Percentiles rank a stretch among this genome's conserved stretches.
Evolutionary conservation across 163 green algal species (phyloP).

Genomic region (Scenedesmus sp.): DNA sequence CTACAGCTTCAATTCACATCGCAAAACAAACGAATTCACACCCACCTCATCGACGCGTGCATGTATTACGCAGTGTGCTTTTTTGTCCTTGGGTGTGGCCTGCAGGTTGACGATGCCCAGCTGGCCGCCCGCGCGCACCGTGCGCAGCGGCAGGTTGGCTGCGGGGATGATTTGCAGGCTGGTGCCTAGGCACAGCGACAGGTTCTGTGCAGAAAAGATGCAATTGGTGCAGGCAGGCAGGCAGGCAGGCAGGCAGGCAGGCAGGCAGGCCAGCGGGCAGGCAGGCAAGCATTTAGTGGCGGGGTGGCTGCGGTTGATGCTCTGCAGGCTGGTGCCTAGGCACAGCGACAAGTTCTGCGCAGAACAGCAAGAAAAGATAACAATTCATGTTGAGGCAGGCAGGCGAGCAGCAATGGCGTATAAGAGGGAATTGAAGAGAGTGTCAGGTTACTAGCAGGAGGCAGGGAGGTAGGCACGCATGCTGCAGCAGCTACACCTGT

Average conservation of each 20-base stretch:
- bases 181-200: constrained; percentile 92
- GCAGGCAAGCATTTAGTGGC: too few relatives aligned
- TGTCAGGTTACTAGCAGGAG: too few relatives aligned
- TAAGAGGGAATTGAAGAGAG: too few relatives aligned
- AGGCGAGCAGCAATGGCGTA: background rate
- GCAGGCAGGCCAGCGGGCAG: too few relatives aligned
- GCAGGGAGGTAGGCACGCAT: background rate
- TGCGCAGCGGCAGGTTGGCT: constrained; percentile 83
- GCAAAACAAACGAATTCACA: background rate
- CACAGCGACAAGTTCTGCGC: constrained; percentile 84
- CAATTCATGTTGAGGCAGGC: background rate
- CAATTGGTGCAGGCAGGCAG: too few relatives aligned
- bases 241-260: too few relatives aligned
- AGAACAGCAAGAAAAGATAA: background rate
- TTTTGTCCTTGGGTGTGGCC: constrained; percentile 62
- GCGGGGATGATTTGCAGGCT: constrained; percentile 94
- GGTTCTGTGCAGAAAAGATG: constrained; percentile 60
- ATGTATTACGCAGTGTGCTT: constrained; percentile 59
- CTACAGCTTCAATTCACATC: background rate
- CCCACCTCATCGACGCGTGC: constrained; percentile 61
- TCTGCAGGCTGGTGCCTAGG: constrained; percentile 95
- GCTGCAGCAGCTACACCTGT: too few relatives aligned
- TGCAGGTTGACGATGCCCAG: constrained; percentile 95
- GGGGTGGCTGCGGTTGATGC: constrained; percentile 91
- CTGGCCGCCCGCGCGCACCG: constrained; percentile 73